Conservation (phyloP, 768 basidiomycete species). For the Lactarius hengduanensis region DNA sequence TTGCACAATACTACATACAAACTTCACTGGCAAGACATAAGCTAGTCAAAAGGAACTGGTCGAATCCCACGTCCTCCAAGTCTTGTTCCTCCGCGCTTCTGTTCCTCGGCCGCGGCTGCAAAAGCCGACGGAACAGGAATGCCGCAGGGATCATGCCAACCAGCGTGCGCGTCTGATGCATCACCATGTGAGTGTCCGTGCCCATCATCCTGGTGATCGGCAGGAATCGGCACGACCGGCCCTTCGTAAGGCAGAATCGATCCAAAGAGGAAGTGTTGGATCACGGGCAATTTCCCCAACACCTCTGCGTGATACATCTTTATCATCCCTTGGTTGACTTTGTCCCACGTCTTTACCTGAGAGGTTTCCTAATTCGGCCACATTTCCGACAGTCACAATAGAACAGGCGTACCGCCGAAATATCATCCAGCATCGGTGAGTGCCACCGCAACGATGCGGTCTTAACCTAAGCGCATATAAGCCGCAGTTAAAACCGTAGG, state of each 20-base stretch:
- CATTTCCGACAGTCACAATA: not conserved
- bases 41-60: conserved; percentile 77
- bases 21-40: not conserved
- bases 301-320: conserved; percentile 99
- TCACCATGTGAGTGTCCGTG: conserved; percentile 47
- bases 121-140: conserved; percentile 84
- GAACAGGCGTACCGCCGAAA: conserved; percentile 62
- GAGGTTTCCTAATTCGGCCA: not conserved
- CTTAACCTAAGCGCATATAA: conserved; percentile 63
- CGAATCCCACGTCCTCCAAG: conserved; percentile 63
- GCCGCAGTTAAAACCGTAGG: not conserved
- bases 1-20: not conserved
- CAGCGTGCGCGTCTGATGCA: conserved; percentile 48
- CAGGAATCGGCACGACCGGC: conserved; percentile 42
- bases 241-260: conserved; percentile 71
- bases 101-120: conserved; percentile 60
- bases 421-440: conserved; percentile 98
- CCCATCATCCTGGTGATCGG: conserved; percentile 37
- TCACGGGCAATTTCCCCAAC: conserved; percentile 89
- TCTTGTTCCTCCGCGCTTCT: conserved; percentile 39
- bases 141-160: conserved; percentile 92
- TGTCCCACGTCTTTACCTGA: conserved; percentile 89
- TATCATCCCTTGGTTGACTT: conserved; percentile 93
- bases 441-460: conserved; percentile 96
- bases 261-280: conserved; percentile 96